phyloP scores from a whole-genome alignment of 164 flowering plant genomes.

The Sextonia rubra region DNA sequence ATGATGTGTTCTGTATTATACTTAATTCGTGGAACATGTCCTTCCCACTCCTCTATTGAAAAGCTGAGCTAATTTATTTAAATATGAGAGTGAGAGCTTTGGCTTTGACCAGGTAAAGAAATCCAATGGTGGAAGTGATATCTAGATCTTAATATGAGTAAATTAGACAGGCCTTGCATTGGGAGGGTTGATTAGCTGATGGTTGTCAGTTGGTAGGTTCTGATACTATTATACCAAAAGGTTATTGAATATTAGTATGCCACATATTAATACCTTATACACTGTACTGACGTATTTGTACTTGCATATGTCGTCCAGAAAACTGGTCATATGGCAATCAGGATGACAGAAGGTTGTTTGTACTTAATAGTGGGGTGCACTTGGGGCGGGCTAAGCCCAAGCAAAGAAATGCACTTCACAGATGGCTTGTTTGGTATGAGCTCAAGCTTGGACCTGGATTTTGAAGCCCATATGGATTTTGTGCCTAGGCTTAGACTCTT shows the following conservation, averaged over 20 bases:
- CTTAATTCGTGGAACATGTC: background rate
- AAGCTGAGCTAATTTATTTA: background rate
- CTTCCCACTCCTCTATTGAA: slow-evolving; percentile 4
- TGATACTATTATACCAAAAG: background rate
- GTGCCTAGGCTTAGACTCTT: too few relatives aligned
- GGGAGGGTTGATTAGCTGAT: background rate
- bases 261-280: background rate
- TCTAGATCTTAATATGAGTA: background rate
- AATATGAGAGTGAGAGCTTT: background rate
- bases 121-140: background rate
- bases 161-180: background rate
- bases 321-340: background rate
- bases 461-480: too few relatives aligned
- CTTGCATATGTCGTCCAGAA: background rate
- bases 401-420: background rate
- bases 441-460: background rate
- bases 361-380: background rate
- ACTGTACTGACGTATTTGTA: background rate
- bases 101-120: background rate
- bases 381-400: background rate
- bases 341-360: too few relatives aligned
- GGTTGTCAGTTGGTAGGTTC: background rate
- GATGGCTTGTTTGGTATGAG: background rate
- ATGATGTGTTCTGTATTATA: background rate
- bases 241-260: background rate